phyloP scores from a whole-genome alignment of 2,329 filamentous ascomycete genomes.

The Hysterium pulicare region DNA sequence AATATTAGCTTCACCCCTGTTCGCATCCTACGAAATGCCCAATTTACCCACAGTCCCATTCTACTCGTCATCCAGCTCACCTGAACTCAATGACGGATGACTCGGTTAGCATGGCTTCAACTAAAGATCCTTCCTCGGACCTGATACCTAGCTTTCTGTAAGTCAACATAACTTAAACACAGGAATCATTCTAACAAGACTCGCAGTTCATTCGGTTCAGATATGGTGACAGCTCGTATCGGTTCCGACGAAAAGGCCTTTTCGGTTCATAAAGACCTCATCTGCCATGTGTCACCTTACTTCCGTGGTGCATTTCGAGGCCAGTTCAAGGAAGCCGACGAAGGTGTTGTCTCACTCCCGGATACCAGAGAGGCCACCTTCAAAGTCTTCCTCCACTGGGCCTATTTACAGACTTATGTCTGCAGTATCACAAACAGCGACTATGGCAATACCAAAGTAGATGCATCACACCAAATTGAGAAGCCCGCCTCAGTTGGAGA shows the following conservation, averaged over 20 bases:
- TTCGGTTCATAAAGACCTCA: slow-evolving; percentile 9
- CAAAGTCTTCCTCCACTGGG: slow-evolving; percentile 10
- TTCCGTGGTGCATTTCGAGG: slow-evolving; percentile 12
- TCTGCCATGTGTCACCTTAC: slow-evolving; percentile 6
- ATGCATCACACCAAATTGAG: not conserved
- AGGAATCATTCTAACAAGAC: not conserved
- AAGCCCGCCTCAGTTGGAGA: too few relatives aligned
- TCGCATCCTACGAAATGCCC: too few relatives aligned
- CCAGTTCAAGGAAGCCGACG: slow-evolving; percentile 7
- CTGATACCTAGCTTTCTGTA: not conserved
- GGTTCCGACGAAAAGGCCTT: slow-evolving; percentile 5
- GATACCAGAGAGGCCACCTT: slow-evolving; percentile 11
- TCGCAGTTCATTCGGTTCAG: not conserved
- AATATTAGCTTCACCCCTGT: too few relatives aligned
- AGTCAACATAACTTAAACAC: too few relatives aligned
- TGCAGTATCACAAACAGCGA: not conserved
- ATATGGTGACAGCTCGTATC: slow-evolving; percentile 10
- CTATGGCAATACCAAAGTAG: not conserved
- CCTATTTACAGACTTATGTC: slow-evolving; percentile 1
- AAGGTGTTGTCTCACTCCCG: slow-evolving; percentile 1
- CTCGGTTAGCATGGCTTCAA: too few relatives aligned
- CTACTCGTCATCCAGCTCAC: too few relatives aligned
- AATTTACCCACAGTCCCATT: too few relatives aligned
- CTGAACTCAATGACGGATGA: too few relatives aligned
- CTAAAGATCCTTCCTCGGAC: too few relatives aligned